These are phyloP conservation scores for Chenopodium berlandieri DNA, from an alignment of 148 eudicot species.

Conservation along the genomic window DNA sequence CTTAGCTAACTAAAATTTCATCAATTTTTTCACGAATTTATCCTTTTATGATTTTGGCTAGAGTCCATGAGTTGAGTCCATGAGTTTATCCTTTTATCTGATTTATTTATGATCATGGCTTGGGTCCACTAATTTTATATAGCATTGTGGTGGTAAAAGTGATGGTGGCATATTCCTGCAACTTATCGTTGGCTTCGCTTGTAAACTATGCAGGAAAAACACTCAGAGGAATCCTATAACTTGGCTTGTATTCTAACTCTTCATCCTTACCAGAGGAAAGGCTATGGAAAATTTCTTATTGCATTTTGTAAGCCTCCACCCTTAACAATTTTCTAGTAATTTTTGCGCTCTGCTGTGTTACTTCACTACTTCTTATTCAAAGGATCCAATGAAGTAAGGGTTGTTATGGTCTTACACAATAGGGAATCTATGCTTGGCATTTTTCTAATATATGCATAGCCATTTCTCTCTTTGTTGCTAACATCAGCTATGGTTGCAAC, in stretches of 20 bases:
- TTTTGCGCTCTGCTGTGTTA: too few relatives aligned
- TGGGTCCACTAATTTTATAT: background rate
- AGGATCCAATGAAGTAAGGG: too few relatives aligned
- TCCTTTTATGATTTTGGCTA: background rate
- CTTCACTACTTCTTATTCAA: too few relatives aligned
- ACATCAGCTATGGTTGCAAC: too few relatives aligned
- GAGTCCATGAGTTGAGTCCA: too few relatives aligned
- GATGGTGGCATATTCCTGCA: background rate
- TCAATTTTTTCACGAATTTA: background rate
- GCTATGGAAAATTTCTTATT: conserved; percentile 89
- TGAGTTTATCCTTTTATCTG: background rate
- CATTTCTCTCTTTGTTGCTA: too few relatives aligned
- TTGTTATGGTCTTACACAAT: too few relatives aligned
- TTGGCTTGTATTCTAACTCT: conserved; percentile 95
- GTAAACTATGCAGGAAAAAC: conserved; percentile 71
- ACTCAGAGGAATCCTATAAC: conserved; percentile 93
- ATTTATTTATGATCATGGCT: background rate
- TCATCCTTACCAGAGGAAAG: conserved; percentile 97
- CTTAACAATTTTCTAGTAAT: too few relatives aligned
- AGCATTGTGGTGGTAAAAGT: background rate
- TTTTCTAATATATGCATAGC: too few relatives aligned
- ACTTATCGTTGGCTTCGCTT: background rate
- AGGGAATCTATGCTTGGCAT: too few relatives aligned
- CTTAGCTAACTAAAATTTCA: too few relatives aligned
- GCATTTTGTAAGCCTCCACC: too few relatives aligned